Conservation (phyloP, 2,329 filamentous ascomycete genomes). For the Fusarium buxicola region DNA sequence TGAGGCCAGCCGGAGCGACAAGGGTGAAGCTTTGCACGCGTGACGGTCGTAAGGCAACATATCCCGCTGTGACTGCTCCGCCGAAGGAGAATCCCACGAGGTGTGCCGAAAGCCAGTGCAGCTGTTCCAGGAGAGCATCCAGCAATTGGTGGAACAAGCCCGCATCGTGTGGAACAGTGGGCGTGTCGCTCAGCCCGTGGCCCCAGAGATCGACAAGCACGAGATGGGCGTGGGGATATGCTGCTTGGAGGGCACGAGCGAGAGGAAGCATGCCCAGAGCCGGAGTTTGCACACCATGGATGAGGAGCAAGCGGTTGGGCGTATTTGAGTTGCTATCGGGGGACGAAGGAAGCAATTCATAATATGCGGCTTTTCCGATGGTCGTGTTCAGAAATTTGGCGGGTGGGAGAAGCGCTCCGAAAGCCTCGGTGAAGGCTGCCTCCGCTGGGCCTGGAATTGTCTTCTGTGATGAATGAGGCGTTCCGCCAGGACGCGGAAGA, state of each 20-base stretch:
- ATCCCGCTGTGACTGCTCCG: conserved; percentile 53
- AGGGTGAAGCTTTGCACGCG: conserved; percentile 50
- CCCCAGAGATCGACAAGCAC: conserved; percentile 64
- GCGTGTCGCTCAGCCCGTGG: conserved; percentile 64
- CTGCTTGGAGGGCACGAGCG: conserved; percentile 48
- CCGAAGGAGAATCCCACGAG: conserved; percentile 65
- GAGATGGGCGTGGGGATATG: conserved; percentile 53
- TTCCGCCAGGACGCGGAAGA: conserved; percentile 15
- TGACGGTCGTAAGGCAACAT: conserved; percentile 49
- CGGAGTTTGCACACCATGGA: conserved; percentile 65
- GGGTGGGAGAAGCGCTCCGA: conserved; percentile 54
- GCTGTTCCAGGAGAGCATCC: conserved; percentile 51
- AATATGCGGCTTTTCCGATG: conserved; percentile 55
- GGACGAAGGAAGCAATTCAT: conserved; percentile 45
- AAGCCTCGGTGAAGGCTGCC: conserved; percentile 49
- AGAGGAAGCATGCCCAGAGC: conserved; percentile 61
- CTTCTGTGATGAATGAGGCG: accelerated
- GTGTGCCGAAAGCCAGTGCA: conserved; percentile 58
- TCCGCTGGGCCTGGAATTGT: conserved; percentile 53
- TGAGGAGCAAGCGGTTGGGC: conserved; percentile 53
- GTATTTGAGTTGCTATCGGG: accelerated
- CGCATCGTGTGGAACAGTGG: conserved; percentile 54
- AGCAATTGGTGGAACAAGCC: conserved; percentile 58
- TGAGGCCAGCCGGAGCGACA: conserved; percentile 61
- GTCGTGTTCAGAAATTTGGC: conserved; percentile 50